Evolutionary conservation across 139 green algal species (phyloP), one percentile per base, ranked within the genome.

Genomic region (Prasinococcaceae sp.): DNA sequence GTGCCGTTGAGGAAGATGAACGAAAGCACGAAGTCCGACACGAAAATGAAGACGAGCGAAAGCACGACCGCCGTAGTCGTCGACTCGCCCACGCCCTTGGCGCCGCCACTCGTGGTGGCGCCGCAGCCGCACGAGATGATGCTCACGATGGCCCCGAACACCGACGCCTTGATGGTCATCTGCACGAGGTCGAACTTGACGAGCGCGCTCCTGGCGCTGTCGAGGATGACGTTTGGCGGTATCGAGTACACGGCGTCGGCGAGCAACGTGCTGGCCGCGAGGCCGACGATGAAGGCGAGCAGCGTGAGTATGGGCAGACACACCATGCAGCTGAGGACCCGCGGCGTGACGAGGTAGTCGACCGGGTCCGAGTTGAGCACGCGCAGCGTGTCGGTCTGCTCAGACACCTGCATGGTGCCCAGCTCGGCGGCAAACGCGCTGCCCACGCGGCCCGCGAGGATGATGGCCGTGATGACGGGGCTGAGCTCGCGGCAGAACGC

Each of bases 21-120:
- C 4, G 77, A 92, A 33, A 99, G 72, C 17, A 87, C 60, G 57
- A 99, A 99, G 59, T 97, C 92, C n/a, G 78, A 73, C 3, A 99
- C 73, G 50, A 99, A 99, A 68, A 99, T 96, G 44, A 77, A 65
- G 1, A 97, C 87, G 26, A 99, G 73, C 0, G 74, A 90, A 60
- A 97, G 96, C 20, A 99, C 92, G 0, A 99, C 92, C 0, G 85
- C 86, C 14, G 74, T 85, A 12, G 92, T 99, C 37, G 92, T 99
- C 37, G 74, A 86, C 66, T 96, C 86, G 19, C 92, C 92, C 25
- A 99, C 92, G 5, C 92, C 90, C 70, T 99, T 99, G 42, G 90
- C 90, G 1, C 90, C 90, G n/a, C 90, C 90, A 2, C 63, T 82
- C 16, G 92, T 99, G 23, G 92, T 99, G 69, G 88, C 93, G 24